A percentile compares a stretch with the other conserved stretches of the same genome.
Evolutionary conservation across 2,329 filamentous ascomycete species (phyloP).

Genomic region (Arthroderma uncinatum): DNA sequence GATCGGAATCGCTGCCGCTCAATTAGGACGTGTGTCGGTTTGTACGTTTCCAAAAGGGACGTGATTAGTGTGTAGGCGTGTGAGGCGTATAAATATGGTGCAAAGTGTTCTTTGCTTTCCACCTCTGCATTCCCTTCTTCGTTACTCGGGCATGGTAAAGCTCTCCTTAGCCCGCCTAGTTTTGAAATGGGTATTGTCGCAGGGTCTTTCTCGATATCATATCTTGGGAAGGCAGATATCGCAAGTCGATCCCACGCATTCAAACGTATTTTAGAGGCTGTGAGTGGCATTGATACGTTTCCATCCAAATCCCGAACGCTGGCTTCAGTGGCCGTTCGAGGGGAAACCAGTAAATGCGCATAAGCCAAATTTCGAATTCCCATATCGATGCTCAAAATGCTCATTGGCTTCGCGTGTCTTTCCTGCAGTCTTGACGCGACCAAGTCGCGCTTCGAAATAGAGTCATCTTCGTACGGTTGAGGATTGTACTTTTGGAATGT

Average conservation of each 20-base stretch:
- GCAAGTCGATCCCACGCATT: conserved; percentile 35
- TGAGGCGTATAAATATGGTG: conserved; percentile 43
- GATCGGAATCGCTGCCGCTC: conserved; percentile 55
- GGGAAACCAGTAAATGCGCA: conserved; percentile 45
- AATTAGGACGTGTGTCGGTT: conserved; percentile 61
- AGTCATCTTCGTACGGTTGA: conserved; percentile 7
- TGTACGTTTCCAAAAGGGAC: conserved; percentile 38
- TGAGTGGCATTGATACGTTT: not conserved
- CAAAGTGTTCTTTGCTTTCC: conserved; percentile 37
- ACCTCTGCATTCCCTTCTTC: not conserved
- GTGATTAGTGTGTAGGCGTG: conserved; percentile 47
- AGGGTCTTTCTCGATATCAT: not conserved
- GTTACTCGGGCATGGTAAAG: not conserved
- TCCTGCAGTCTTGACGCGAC: not conserved
- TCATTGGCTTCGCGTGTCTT: conserved; percentile 21
- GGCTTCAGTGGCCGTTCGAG: conserved; percentile 8
- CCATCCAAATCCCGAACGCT: not conserved
- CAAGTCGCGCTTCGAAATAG: not conserved
- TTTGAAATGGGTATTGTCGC: not conserved
- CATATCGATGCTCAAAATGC: conserved; percentile 71
- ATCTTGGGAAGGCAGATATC: conserved; percentile 20
- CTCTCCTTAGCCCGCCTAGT: not conserved
- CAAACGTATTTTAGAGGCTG: conserved; percentile 18
- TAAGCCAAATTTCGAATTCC: conserved; percentile 72
- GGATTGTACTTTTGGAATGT: not conserved